Evolutionary conservation across 768 basidiomycete species (phyloP), one percentile per base, ranked within the genome.

Genomic region (Pholiota microspora): DNA sequence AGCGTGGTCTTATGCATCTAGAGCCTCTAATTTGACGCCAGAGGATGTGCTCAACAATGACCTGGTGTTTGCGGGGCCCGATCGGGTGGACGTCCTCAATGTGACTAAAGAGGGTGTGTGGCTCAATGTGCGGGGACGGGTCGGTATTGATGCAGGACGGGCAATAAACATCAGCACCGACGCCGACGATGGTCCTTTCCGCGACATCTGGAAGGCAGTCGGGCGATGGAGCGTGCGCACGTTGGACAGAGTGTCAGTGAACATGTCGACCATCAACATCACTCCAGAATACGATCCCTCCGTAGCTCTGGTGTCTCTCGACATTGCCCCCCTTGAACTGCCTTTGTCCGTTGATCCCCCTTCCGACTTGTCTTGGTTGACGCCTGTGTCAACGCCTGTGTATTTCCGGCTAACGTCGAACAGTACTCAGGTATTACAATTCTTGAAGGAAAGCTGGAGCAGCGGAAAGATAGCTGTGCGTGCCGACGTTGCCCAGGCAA

Each of bases 61-160:
- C 16, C 62, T 91, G 13, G 75, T 81, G 8, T 69, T 88, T 42
- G 67, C 74, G 38, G 86, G 86, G 1, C 88, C 89, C 0, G 79
- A 84, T 60, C 70, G 74, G 23, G 68, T 91, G 38, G 75, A 86
- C 54, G 76, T 91, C 2, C 68, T 87, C 49, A 86, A 85, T 56
- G 73, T 83, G 52, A 85, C 88, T 13, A 61, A 64, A 16, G 74
- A 79, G 5, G 85, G 81, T 7, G 83, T 90, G 25, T 85, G 83
- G 83, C 55, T 91, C 29, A 72, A 71, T 35, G 71, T 90, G 4
- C 70, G 79, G 15, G 85, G 77, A 3, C 72, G 77, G 45, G 63
- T 88, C 13, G 89, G 89, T 0, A 56, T 92, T n/a, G 82, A 91
- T 64, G 88, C 84, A 6, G 87, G 85, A 1, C 65, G 74, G 7